Evolutionary conservation across 192 early-diverging fungal species (phyloP).

Genomic region (Backusella tarrabulga): DNA sequence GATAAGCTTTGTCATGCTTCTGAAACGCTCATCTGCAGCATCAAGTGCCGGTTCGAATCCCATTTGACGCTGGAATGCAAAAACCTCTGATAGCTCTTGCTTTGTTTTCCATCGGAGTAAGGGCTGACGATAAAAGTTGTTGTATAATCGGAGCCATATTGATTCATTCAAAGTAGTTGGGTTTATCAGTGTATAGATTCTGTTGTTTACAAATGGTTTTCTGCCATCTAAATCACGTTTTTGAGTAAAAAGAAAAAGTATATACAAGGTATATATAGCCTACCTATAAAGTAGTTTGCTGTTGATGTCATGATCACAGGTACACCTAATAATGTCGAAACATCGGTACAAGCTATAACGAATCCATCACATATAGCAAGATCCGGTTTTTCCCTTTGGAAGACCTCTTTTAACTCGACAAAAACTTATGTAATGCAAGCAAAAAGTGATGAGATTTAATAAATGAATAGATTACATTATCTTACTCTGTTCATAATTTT

Average conservation of each 20-base stretch:
- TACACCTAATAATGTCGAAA: neutral
- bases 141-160: neutral
- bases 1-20: slow-evolving; percentile 7
- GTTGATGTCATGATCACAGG: neutral
- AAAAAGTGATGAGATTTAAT: neutral
- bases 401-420: neutral
- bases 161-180: neutral
- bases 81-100: neutral
- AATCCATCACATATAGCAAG: neutral
- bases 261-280: neutral
- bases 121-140: neutral
- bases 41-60: neutral
- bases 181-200: neutral
- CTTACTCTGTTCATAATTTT: neutral
- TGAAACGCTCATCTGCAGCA: neutral
- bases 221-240: neutral
- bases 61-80: neutral
- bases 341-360: neutral
- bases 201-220: neutral
- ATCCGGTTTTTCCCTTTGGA: neutral
- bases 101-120: neutral
- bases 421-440: neutral
- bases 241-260: neutral
- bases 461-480: neutral
- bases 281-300: slow-evolving; percentile 15